Percentiles rank a stretch among this genome's conserved stretches.
Evolutionary conservation across 73 alveolate genomes (phyloP).

Genomic region (Paramecium octaurelia): DNA sequence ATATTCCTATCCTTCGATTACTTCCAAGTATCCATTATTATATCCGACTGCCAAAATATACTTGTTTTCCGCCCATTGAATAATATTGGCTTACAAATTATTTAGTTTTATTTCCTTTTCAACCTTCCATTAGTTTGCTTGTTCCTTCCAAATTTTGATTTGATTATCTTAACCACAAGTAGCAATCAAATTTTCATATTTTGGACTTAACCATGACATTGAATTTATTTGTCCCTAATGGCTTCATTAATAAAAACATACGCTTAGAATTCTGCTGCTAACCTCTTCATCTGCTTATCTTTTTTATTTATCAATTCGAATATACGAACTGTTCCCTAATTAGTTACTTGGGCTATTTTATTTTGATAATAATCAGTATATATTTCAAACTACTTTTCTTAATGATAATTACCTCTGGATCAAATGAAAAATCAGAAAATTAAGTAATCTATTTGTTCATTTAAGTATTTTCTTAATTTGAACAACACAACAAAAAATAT

Average conservation of each 20-base stretch:
- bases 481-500: neutral
- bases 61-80: neutral
- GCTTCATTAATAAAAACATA: neutral
- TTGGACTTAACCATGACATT: constrained; percentile 1
- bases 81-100: neutral
- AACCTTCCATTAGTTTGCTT: neutral
- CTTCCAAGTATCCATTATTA: neutral
- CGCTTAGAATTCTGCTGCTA: neutral
- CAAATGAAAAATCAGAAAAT: neutral
- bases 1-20: neutral
- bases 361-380: neutral
- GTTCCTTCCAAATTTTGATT: neutral
- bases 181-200: constrained; percentile 11
- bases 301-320: neutral
- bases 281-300: neutral
- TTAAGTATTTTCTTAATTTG: neutral
- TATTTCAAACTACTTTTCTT: neutral
- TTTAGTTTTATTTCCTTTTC: neutral
- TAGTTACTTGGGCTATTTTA: neutral
- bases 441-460: neutral
- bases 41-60: neutral
- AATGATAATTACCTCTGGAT: neutral
- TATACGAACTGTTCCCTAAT: neutral
- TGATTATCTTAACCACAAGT: neutral
- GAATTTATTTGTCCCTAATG: neutral